A percentile compares a stretch with the other conserved stretches of the same genome.
phyloP scores from a whole-genome alignment of 495 filamentous ascomycete species.

The Schizothecium vesticola region DNA sequence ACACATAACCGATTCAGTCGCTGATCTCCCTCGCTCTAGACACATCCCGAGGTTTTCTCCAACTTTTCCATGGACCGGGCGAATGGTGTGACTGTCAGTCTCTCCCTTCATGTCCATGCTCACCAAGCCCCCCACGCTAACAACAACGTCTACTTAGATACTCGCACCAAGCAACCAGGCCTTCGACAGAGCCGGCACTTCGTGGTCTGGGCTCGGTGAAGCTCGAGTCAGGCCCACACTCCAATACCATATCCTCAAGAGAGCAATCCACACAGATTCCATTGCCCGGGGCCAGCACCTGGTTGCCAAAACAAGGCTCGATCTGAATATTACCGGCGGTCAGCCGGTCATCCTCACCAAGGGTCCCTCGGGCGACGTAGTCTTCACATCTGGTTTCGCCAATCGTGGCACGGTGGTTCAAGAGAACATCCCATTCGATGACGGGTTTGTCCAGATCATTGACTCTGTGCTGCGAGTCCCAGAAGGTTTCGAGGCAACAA shows the following conservation, averaged over 20 bases:
- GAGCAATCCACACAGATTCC: slow-evolving; percentile 6
- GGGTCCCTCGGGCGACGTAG: slow-evolving; percentile 21
- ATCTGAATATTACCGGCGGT: slow-evolving; percentile 22
- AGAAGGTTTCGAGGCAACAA: slow-evolving; percentile 18
- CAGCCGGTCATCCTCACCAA: slow-evolving; percentile 29
- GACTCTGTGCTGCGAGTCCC: slow-evolving; percentile 30
- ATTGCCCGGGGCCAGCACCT: slow-evolving; percentile 23
- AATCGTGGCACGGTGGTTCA: slow-evolving; percentile 24
- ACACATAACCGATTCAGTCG: not conserved
- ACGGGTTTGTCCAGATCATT: slow-evolving; percentile 26
- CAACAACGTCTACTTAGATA: not conserved
- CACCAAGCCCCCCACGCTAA: not conserved
- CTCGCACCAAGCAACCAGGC: slow-evolving; percentile 25
- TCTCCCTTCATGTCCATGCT: not conserved
- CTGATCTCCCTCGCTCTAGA: not conserved
- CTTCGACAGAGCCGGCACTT: slow-evolving; percentile 22
- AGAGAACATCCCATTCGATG: slow-evolving; percentile 23
- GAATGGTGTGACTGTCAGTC: slow-evolving; percentile 1
- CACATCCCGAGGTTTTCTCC: not conserved
- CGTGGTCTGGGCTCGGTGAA: slow-evolving; percentile 6
- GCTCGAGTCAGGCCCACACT: slow-evolving; percentile 9
- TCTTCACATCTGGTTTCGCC: slow-evolving; percentile 27
- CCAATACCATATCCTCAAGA: slow-evolving; percentile 24
- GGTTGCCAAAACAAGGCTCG: slow-evolving; percentile 48
- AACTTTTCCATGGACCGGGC: not conserved